Evolutionary conservation across 129 eudicot genomes (phyloP).

Genomic region (Scalesia atractyloides): DNA sequence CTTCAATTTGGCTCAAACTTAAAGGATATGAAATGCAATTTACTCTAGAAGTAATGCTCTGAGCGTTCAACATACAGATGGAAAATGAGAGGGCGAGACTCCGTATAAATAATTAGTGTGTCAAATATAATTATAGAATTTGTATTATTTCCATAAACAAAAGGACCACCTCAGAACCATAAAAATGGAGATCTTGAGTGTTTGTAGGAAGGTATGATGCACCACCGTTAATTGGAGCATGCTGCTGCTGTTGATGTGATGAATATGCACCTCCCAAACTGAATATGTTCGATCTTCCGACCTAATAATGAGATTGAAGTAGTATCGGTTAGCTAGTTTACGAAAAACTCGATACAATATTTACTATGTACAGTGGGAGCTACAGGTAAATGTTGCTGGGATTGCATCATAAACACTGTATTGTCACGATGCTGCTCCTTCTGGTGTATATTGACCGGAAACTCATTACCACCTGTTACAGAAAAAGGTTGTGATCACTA

Average conservation of each 20-base stretch:
- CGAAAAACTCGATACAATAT: slow-evolving; percentile 12
- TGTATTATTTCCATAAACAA: neutral
- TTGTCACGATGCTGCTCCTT: slow-evolving; percentile 79
- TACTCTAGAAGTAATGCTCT: neutral
- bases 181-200: slow-evolving; percentile 76
- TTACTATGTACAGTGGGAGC: slow-evolving; percentile 19
- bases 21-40: no score
- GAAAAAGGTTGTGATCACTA: slow-evolving; percentile 11
- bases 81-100: neutral
- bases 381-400: slow-evolving; percentile 77
- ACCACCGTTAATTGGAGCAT: slow-evolving; percentile 59
- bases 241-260: slow-evolving; percentile 84
- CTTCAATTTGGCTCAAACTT: no score
- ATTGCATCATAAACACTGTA: slow-evolving; percentile 65
- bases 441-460: slow-evolving; percentile 63
- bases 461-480: slow-evolving; percentile 60
- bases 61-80: neutral
- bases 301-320: slow-evolving; percentile 42
- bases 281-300: slow-evolving; percentile 80
- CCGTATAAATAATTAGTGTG: neutral
- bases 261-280: slow-evolving; percentile 66
- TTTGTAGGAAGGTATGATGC: slow-evolving; percentile 63
- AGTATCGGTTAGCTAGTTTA: neutral
- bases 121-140: neutral
- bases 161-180: slow-evolving; percentile 63